Evolutionary conservation across 192 early-diverging fungal genomes (phyloP).

Genomic region (Podila clonocystis): DNA sequence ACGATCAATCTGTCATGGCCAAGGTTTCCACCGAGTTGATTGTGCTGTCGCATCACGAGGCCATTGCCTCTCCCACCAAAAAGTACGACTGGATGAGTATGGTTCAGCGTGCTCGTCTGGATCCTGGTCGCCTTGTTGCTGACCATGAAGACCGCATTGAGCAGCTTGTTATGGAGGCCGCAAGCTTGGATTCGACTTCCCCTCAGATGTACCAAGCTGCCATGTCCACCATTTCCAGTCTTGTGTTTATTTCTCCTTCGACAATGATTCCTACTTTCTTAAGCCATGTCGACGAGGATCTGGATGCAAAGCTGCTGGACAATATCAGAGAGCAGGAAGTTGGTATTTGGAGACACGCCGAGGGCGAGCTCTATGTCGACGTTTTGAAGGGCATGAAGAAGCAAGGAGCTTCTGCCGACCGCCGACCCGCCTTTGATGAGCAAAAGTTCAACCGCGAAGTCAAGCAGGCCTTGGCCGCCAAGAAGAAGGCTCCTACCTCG

Average conservation of each 20-base stretch:
- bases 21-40: constrained; percentile 56
- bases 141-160: constrained; percentile 52
- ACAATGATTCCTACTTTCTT: constrained; percentile 58
- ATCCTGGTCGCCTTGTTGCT: constrained; percentile 72
- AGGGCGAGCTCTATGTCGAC: constrained; percentile 74
- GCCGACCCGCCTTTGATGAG: constrained; percentile 67
- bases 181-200: constrained; percentile 50
- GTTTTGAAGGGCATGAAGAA: constrained; percentile 68
- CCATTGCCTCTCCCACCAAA: constrained; percentile 67
- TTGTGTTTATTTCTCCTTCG: constrained; percentile 70
- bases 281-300: constrained; percentile 53
- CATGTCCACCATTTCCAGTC: constrained; percentile 65
- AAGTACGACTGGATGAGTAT: constrained; percentile 89
- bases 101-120: constrained; percentile 76
- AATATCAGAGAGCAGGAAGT: constrained; percentile 69
- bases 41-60: constrained; percentile 61
- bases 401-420: constrained; percentile 53
- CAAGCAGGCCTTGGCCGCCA: constrained; percentile 72
- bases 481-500: constrained; percentile 62
- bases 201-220: constrained; percentile 70
- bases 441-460: constrained; percentile 85
- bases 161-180: constrained; percentile 55
- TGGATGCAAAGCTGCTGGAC: constrained; percentile 61
- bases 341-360: constrained; percentile 76
- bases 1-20: constrained; percentile 42